phyloP scores from a whole-genome alignment of 768 basidiomycete genomes.

The Boletus sensibilis region DNA sequence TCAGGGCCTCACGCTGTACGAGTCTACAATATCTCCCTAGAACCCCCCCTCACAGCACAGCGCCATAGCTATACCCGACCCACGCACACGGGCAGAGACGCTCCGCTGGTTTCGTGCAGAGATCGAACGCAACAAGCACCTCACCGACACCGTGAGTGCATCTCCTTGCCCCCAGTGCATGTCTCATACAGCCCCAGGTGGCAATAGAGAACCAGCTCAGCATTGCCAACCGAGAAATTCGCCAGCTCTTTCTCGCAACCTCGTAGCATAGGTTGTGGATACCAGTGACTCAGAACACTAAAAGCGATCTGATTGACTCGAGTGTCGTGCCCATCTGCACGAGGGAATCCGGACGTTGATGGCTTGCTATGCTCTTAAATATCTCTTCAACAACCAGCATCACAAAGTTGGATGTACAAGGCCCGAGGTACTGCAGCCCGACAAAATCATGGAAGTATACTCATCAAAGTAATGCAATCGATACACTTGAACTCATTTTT shows the following conservation, averaged over 20 bases:
- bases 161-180: neutral
- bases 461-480: neutral
- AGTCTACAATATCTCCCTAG: neutral
- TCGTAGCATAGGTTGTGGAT: neutral
- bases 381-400: neutral
- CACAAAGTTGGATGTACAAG: neutral
- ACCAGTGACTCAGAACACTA: neutral
- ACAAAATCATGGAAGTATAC: neutral
- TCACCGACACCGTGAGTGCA: slow-evolving; percentile 53
- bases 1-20: slow-evolving; percentile 68
- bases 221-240: slow-evolving; percentile 57
- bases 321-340: neutral
- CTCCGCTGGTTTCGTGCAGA: slow-evolving; percentile 71
- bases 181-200: slow-evolving; percentile 38
- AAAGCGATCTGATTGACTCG: neutral
- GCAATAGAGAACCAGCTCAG: slow-evolving; percentile 62
- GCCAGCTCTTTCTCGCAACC: slow-evolving; percentile 45
- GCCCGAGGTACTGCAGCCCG: neutral
- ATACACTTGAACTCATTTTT: neutral
- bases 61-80: slow-evolving; percentile 59
- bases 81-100: slow-evolving; percentile 59
- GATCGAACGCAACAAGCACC: slow-evolving; percentile 59
- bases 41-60: slow-evolving; percentile 5
- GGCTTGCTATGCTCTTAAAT: neutral
- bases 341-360: neutral